These are phyloP conservation scores for Pilasporangium apinafurcum DNA, from an alignment of 352 stramenopile genomes.

Conservation along the genomic window DNA sequence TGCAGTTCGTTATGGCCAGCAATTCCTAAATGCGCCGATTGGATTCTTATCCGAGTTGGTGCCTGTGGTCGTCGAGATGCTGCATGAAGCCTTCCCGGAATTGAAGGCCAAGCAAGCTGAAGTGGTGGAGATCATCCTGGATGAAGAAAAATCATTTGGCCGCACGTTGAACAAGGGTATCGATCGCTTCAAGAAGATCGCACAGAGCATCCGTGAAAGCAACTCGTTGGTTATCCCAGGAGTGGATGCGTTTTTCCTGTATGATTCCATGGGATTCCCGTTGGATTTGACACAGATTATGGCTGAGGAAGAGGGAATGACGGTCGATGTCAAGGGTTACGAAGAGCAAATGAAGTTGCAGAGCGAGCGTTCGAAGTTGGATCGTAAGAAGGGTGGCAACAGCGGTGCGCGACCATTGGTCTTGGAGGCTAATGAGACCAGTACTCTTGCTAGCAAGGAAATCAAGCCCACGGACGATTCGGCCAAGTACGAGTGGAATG, in stretches of 20 bases:
- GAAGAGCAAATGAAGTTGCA: slow-evolving; percentile 91
- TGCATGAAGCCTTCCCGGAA: slow-evolving; percentile 95
- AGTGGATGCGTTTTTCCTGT: slow-evolving; percentile 97
- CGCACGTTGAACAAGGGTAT: slow-evolving; percentile 94
- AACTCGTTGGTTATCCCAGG: slow-evolving; percentile 87
- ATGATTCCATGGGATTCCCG: slow-evolving; percentile 98
- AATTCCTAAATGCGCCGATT: slow-evolving; percentile 93
- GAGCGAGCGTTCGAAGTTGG: slow-evolving; percentile 74
- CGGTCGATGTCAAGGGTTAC: slow-evolving; percentile 92
- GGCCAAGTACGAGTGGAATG: slow-evolving; percentile 93
- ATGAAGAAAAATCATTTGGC: slow-evolving; percentile 96
- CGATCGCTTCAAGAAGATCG: slow-evolving; percentile 87
- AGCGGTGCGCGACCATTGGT: slow-evolving; percentile 77
- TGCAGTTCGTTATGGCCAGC: slow-evolving; percentile 96
- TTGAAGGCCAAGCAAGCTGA: slow-evolving; percentile 87
- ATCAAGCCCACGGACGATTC: slow-evolving; percentile 90
- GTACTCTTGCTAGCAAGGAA: slow-evolving; percentile 70
- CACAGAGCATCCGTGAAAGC: slow-evolving; percentile 51
- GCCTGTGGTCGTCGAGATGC: slow-evolving; percentile 90
- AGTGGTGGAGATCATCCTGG: slow-evolving; percentile 93
- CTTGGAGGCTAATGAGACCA: slow-evolving; percentile 94
- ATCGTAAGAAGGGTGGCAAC: slow-evolving; percentile 86
- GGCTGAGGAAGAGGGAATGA: slow-evolving; percentile 93
- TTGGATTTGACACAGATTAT: slow-evolving; percentile 98
- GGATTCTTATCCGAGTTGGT: slow-evolving; percentile 96